Base-by-base conservation (phyloP, 139 green algal genomes). In the Coccomyxa sp. region DNA sequence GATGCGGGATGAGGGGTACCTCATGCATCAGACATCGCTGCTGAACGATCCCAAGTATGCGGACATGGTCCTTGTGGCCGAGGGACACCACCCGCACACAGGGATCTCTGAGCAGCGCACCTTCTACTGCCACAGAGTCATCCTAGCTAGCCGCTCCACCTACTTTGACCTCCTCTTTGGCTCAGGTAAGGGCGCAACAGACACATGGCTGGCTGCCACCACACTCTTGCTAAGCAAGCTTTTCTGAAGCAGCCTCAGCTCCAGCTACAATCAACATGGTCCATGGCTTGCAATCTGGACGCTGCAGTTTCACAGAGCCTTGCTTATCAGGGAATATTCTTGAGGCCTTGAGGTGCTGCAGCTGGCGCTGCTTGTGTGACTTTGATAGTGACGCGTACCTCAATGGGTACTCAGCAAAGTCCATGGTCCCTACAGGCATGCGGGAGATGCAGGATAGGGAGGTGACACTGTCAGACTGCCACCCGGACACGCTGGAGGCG, bases 401-500 rank as follows among this genome's bases (percentile, higher is more conserved):
- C n/a, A n/a, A n/a, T 7, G 27, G 27, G 5, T 4, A 18, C 50
- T 64, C 18, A 64, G 50, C 18, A 6, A 7, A 7, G 22, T 64
- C 18, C 50, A 64, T 29, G n/a, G 2, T 36, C 29, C 24, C 58
- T 71, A 29, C 64, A 71, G 64, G 64, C 29, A 71, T 71, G 64
- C 64, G 64, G 24, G 64, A 71, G 7, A 36, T 29, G 2, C 24
- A 34, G 29, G n/a, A 71, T 10, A 10, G n/a, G 2, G 64, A 71
- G n/a, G 64, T 71, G 29, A 29, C 35, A 6, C 64, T 71, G 64
- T 16, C 29, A 34, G 64, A 71, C 6, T 71, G 64, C 64, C 24
- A 31, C 64, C 64, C 64, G 24, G 64, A 71, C 24, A 10, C n/a
- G 64, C 39, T 80, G 29, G 44, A 80, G 44, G 76, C n/a, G 7